Percentiles rank a stretch among this genome's conserved stretches.
These are phyloP conservation scores for Kwoniella europaea DNA, from an alignment of 768 basidiomycete species.

Conservation along the genomic window DNA sequence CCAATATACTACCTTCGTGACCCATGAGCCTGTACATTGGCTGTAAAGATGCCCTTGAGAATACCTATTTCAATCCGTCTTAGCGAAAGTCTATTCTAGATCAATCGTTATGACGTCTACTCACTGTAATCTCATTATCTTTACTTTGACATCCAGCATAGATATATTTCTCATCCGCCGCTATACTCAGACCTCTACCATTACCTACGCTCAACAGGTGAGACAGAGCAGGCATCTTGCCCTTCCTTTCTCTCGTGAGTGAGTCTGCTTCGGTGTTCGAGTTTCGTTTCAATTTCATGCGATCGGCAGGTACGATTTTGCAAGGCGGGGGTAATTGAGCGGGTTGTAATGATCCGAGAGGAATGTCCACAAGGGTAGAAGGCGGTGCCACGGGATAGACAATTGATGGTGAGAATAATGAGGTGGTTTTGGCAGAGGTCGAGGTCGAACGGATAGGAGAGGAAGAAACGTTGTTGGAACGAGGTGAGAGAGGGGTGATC, in stretches of 20 bases:
- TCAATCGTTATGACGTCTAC: conserved; percentile 32
- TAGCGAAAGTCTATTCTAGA: background rate
- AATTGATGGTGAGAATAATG: background rate
- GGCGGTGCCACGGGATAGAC: conserved; percentile 2
- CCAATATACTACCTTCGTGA: conserved; percentile 82
- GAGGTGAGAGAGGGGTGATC: conserved; percentile 1
- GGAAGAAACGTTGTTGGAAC: background rate
- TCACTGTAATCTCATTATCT: conserved; percentile 70
- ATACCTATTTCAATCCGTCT: conserved; percentile 68
- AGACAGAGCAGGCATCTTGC: conserved; percentile 53
- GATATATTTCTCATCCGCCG: conserved; percentile 73
- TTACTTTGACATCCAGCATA: conserved; percentile 81
- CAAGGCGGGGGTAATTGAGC: conserved; percentile 19
- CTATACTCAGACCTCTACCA: conserved; percentile 58
- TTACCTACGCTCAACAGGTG: conserved; percentile 54
- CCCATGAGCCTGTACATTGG: conserved; percentile 73
- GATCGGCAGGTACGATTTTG: conserved; percentile 4
- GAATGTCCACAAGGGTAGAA: conserved; percentile 3
- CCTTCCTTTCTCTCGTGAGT: conserved; percentile 51
- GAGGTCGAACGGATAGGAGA: background rate
- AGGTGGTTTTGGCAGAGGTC: background rate
- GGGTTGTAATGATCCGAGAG: conserved; percentile 17
- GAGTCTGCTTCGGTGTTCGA: conserved; percentile 38
- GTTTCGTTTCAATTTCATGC: conserved; percentile 10
- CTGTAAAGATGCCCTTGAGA: conserved; percentile 75